Evolutionary conservation across 2,329 filamentous ascomycete genomes (phyloP).

Genomic region (Scorias spongiosa): DNA sequence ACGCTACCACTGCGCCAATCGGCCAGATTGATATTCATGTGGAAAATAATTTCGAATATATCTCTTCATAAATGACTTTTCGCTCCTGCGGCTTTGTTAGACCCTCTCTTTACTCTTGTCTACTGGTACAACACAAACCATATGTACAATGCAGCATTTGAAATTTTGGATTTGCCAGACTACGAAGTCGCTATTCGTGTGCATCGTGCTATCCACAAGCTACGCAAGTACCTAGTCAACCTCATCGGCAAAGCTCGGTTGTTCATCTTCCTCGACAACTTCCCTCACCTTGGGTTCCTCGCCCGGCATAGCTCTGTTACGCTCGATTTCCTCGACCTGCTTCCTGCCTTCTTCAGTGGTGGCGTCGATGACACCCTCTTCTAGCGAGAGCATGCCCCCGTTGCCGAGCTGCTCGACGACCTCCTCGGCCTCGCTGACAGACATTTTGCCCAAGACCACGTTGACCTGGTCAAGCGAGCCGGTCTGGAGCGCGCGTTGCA

Average conservation of each 20-base stretch:
- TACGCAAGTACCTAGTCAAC: neutral
- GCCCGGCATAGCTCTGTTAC: neutral
- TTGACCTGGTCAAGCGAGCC: conserved; percentile 83
- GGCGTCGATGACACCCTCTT: conserved; percentile 88
- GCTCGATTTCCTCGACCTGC: conserved; percentile 22
- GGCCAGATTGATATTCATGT: neutral
- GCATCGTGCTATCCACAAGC: too few relatives aligned
- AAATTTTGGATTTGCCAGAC: too few relatives aligned
- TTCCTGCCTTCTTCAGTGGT: conserved; percentile 32
- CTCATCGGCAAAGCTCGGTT: neutral
- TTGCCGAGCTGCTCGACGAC: conserved; percentile 66
- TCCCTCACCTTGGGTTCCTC: neutral
- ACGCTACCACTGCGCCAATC: neutral
- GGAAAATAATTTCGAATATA: too few relatives aligned
- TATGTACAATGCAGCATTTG: too few relatives aligned
- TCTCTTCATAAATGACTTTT: too few relatives aligned
- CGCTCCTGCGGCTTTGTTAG: too few relatives aligned
- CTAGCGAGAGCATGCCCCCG: conserved; percentile 77
- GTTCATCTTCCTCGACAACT: neutral
- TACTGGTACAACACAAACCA: too few relatives aligned
- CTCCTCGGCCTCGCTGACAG: conserved; percentile 72
- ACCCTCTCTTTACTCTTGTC: too few relatives aligned
- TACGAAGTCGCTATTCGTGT: too few relatives aligned
- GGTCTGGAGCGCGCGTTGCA: conserved; percentile 72
- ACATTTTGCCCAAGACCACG: conserved; percentile 76